Conservation (phyloP, 1,284 basidiomycete species). For the Schizophyllum commune region DNA sequence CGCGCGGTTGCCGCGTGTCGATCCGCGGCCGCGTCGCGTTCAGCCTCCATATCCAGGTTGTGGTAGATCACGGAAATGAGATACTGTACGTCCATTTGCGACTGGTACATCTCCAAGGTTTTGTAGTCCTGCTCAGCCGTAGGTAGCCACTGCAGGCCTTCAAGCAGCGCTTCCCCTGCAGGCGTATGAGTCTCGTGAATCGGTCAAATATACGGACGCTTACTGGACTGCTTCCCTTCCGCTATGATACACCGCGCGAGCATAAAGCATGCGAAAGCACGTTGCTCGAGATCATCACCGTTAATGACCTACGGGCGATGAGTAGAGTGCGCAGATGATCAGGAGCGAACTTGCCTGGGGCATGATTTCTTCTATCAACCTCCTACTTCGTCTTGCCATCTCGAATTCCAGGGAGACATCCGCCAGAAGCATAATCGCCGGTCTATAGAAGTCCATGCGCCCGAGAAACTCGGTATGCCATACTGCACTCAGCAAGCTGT, state of each 20-base stretch:
- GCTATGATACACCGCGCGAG: conserved; percentile 67
- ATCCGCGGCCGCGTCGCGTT: conserved; percentile 47
- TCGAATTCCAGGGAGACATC: conserved; percentile 71
- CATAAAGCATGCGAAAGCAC: conserved; percentile 66
- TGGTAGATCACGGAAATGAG: conserved; percentile 62
- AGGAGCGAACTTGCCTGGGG: conserved; percentile 48
- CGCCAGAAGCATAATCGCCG: conserved; percentile 60
- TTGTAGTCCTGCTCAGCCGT: conserved; percentile 59
- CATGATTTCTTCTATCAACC: conserved; percentile 66
- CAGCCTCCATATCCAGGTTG: conserved; percentile 46
- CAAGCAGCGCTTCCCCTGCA: conserved; percentile 37
- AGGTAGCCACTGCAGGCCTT: conserved; percentile 53
- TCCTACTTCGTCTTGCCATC: conserved; percentile 55
- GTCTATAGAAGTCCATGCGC: conserved; percentile 56
- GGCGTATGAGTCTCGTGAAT: not conserved
- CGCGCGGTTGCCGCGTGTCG: conserved; percentile 41
- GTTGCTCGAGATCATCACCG: conserved; percentile 65
- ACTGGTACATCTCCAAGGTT: conserved; percentile 47
- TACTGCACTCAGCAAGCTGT: conserved; percentile 58
- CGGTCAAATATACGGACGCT: conserved; percentile 8
- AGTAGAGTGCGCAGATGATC: not conserved
- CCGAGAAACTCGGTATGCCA: conserved; percentile 78
- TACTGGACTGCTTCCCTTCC: conserved; percentile 26
- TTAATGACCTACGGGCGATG: conserved; percentile 46
- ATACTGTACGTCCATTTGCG: conserved; percentile 62